A percentile compares a stretch with the other conserved stretches of the same genome.
These are phyloP conservation scores for Eragrostis nindensis DNA, from an alignment of 176 grass and related monocot genomes.

Conservation along the genomic window DNA sequence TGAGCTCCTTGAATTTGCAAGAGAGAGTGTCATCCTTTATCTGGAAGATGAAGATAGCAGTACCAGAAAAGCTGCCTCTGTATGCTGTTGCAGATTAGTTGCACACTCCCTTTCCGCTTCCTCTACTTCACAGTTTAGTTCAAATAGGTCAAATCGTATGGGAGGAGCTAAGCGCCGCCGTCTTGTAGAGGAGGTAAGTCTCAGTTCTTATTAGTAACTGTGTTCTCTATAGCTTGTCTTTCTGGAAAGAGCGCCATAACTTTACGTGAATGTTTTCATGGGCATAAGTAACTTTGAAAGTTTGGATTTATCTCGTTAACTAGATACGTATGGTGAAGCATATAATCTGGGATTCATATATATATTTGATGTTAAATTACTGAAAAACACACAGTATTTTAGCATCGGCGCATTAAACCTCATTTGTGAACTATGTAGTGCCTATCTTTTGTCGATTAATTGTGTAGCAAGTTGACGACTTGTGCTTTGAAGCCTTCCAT, in stretches of 20 bases:
- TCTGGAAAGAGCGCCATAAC: constrained; percentile 2
- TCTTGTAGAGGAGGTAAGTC: constrained; percentile 88
- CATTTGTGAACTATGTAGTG: constrained; percentile 19
- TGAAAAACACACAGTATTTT: constrained; percentile 8
- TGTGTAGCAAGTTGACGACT: background rate
- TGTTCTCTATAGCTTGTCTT: background rate
- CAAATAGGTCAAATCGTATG: constrained; percentile 84
- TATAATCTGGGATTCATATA: too few relatives aligned
- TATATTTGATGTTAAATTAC: background rate
- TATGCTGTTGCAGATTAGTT: constrained; percentile 92
- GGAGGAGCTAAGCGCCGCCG: constrained; percentile 72
- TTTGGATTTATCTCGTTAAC: too few relatives aligned
- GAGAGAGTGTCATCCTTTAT: constrained; percentile 87
- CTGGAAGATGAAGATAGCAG: constrained; percentile 91
- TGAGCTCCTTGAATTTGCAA: constrained; percentile 93
- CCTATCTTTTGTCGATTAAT: background rate
- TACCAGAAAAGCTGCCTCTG: constrained; percentile 83
- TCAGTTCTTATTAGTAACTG: constrained; percentile 3
- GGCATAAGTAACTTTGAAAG: constrained; percentile 8
- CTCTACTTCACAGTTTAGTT: constrained; percentile 64
- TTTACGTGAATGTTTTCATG: background rate
- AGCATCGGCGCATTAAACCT: background rate
- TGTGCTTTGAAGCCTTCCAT: background rate
- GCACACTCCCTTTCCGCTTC: constrained; percentile 79
- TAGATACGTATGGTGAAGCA: too few relatives aligned